Percentiles rank a stretch among this genome's conserved stretches.
phyloP scores from a whole-genome alignment of 192 early-diverging fungal genomes.

The Hyaloraphidium curvatum region DNA sequence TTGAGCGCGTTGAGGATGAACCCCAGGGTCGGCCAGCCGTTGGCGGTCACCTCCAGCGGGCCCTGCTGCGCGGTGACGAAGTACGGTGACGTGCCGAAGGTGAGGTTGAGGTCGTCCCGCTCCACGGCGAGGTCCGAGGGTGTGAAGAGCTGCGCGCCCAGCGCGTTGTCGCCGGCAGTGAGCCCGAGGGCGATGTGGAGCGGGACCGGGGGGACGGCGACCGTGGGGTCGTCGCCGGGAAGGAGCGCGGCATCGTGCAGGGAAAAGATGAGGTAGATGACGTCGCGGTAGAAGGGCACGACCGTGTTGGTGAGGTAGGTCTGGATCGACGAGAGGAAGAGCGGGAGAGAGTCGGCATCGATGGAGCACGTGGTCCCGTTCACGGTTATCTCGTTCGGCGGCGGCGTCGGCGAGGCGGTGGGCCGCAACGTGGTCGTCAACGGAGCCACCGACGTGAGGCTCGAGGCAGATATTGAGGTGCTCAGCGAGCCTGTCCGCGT shows the following conservation, averaged over 20 bases:
- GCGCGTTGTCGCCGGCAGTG: neutral
- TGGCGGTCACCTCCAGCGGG: neutral
- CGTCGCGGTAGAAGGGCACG: neutral
- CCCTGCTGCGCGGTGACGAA: neutral
- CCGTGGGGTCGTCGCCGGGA: too few relatives aligned
- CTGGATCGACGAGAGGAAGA: neutral
- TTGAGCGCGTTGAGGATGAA: neutral
- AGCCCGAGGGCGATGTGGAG: neutral
- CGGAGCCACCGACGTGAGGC: neutral
- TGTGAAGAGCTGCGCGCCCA: neutral
- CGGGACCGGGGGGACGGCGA: neutral
- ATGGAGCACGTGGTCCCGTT: neutral
- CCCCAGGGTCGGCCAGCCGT: neutral
- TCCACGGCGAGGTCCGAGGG: neutral
- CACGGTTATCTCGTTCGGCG: neutral
- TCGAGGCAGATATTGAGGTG: neutral
- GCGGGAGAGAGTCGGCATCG: neutral
- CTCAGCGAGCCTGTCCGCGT: neutral
- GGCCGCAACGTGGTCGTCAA: neutral
- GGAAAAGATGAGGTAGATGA: neutral
- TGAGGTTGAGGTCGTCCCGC: neutral
- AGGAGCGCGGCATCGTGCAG: too few relatives aligned
- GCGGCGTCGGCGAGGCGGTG: neutral
- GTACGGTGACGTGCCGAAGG: neutral
- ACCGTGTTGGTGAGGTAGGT: neutral